phyloP scores from a whole-genome alignment of 441 rosid genomes.

The Adansonia rubrostipa region DNA sequence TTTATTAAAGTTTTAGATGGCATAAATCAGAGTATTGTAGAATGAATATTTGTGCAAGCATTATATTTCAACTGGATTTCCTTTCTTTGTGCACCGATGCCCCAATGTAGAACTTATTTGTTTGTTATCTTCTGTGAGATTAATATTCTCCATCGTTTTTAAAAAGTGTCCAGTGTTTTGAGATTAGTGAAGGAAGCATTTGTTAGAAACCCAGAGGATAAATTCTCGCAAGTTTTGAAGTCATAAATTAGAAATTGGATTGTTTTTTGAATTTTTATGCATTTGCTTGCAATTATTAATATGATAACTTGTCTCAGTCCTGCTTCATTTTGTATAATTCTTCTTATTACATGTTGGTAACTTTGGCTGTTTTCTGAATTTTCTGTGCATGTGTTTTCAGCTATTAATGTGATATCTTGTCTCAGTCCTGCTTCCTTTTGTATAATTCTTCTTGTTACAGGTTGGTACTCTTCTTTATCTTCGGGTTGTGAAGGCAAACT shows the following conservation, averaged over 20 bases:
- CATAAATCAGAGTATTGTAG: neutral
- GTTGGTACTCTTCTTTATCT: too few relatives aligned
- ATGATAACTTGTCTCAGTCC: neutral
- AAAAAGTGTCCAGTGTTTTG: neutral
- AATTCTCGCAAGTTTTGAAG: neutral
- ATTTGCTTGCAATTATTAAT: constrained; percentile 6
- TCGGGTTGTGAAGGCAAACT: constrained; percentile 80
- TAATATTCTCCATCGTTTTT: neutral
- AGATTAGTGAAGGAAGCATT: neutral
- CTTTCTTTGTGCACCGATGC: neutral
- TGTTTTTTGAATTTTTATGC: constrained; percentile 6
- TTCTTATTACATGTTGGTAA: constrained; percentile 59
- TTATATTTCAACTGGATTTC: neutral
- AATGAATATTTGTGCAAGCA: neutral
- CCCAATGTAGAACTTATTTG: neutral
- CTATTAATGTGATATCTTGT: neutral
- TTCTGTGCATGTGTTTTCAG: neutral
- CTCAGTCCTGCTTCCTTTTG: neutral
- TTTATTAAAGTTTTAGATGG: constrained; percentile 7
- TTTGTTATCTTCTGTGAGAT: neutral
- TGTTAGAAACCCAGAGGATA: neutral
- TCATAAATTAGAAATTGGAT: neutral
- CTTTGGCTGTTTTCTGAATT: too few relatives aligned
- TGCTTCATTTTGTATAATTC: constrained; percentile 17
- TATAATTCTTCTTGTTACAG: too few relatives aligned